Base-by-base conservation (phyloP, 441 rosid genomes). In the Theobroma grandiflorum region DNA sequence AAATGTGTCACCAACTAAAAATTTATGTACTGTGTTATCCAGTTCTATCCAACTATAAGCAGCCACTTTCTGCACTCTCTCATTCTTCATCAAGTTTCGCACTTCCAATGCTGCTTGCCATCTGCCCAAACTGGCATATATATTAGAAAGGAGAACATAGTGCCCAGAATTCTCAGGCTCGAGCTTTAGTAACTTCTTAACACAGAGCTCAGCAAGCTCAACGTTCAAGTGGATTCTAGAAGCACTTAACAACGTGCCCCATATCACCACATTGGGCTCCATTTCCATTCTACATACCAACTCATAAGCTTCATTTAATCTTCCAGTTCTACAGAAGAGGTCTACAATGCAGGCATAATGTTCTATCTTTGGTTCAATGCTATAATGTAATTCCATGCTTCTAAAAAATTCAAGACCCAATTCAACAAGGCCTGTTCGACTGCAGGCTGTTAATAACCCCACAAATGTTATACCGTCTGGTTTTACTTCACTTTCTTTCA, bases 191-290 rank as follows among this genome's bases (percentile, higher is more conserved):
- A 86, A 83, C 80, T 53, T 75, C 59, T 84, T 33, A 26, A 79
- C 76, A 35, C 78, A 79, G 43, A 77, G 55, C 72, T 83, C 83
- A 72, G 86, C 86, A 1, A 83, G 78, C 43, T 43, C 59, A 33
- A 80, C 74, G 65, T 84, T 68, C 74, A 11, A 78, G 74, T 77
- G 79, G 47, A 57, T 81, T 80, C 78, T 75, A 74, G 85, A 72
- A 10, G 86, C 85, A 79, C 80, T 18, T 40, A 83, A 78, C 38
- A 86, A 78, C 38, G 88, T 77, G 59, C 86, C 83, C 85, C 86
- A 86, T 6, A 86, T 49, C 31, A 81, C 76, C 31, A 81, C 72
- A 71, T 61, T 57, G 14, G 88, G 82, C 66, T 58, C 78, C 76
- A 64, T 67, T 11, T 83, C 79, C 86, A 86, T 84, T 42, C 82